These are phyloP conservation scores for Neopestalotiopsis sp. DNA, from an alignment of 2,329 filamentous ascomycete genomes.

Conservation along the genomic window DNA sequence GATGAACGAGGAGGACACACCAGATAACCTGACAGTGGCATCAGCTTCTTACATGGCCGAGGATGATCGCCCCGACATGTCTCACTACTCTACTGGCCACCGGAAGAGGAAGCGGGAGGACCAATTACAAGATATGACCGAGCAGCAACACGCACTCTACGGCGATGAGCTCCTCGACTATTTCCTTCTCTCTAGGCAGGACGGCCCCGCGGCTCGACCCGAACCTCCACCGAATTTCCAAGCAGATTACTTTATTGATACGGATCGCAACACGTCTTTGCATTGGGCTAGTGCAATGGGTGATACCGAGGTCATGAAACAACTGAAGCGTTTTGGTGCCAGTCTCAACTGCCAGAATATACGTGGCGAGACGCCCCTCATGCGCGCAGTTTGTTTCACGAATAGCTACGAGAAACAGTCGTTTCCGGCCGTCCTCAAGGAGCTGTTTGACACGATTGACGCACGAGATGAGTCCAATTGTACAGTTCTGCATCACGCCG, in stretches of 20 bases:
- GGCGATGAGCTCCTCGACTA: conserved; percentile 95
- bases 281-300: conserved; percentile 99
- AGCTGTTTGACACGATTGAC: conserved; percentile 82
- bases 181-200: conserved; percentile 85
- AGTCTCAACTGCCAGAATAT: conserved; percentile 73
- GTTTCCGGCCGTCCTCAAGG: conserved; percentile 82
- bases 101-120: conserved; percentile 81
- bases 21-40: conserved; percentile 81
- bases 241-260: conserved; percentile 90
- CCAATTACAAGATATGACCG: conserved; percentile 64
- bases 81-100: conserved; percentile 64
- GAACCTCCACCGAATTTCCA: conserved; percentile 86
- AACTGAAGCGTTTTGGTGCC: conserved; percentile 82
- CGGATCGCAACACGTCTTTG: conserved; percentile 88
- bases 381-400: conserved; percentile 93
- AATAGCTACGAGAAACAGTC: conserved; percentile 95
- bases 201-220: conserved; percentile 73
- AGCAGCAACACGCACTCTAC: conserved; percentile 88
- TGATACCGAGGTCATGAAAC: conserved; percentile 87
- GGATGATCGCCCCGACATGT: conserved; percentile 76
- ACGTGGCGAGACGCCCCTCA: conserved; percentile 86
- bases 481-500: conserved; percentile 94
- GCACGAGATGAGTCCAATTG: conserved; percentile 79
- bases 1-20: conserved; percentile 78
- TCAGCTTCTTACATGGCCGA: conserved; percentile 87